Conservation (phyloP, 352 stramenopile genomes). For the Globisporangium polare region DNA sequence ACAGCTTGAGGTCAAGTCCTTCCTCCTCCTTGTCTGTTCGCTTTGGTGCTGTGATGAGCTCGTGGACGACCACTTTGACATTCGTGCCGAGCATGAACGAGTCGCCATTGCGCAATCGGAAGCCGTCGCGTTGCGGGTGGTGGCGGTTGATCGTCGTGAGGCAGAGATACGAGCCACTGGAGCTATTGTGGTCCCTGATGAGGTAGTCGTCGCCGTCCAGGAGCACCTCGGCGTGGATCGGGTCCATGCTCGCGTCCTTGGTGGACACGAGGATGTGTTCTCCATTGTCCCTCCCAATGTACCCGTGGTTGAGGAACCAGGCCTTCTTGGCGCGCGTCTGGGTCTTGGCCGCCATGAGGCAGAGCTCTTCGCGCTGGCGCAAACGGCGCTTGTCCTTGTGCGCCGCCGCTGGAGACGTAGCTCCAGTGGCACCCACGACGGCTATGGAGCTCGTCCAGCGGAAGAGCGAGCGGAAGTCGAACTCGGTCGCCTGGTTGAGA, state of each 20-base stretch:
- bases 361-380: conserved; percentile 52
- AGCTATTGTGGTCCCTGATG: conserved; percentile 43
- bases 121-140: conserved; percentile 66
- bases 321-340: conserved; percentile 35
- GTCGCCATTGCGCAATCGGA: conserved; percentile 48
- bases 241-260: conserved; percentile 60
- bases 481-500: conserved; percentile 26
- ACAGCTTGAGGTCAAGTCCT: background rate
- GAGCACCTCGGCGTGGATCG: conserved; percentile 54
- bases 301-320: conserved; percentile 57
- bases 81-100: conserved; percentile 39
- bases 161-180: conserved; percentile 59
- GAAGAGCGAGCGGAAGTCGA: conserved; percentile 29
- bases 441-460: conserved; percentile 14
- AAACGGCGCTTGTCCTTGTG: conserved; percentile 26
- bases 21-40: background rate
- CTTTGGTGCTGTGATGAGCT: conserved; percentile 13
- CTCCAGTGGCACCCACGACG: background rate
- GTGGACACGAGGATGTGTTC: conserved; percentile 47
- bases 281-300: conserved; percentile 52
- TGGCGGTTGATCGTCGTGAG: conserved; percentile 65
- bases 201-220: conserved; percentile 64
- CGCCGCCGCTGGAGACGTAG: background rate
- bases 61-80: conserved; percentile 22
- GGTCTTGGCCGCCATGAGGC: conserved; percentile 38